Conservation (phyloP, 805 yeast species). For the Saccharomycopsis capsularis region DNA sequence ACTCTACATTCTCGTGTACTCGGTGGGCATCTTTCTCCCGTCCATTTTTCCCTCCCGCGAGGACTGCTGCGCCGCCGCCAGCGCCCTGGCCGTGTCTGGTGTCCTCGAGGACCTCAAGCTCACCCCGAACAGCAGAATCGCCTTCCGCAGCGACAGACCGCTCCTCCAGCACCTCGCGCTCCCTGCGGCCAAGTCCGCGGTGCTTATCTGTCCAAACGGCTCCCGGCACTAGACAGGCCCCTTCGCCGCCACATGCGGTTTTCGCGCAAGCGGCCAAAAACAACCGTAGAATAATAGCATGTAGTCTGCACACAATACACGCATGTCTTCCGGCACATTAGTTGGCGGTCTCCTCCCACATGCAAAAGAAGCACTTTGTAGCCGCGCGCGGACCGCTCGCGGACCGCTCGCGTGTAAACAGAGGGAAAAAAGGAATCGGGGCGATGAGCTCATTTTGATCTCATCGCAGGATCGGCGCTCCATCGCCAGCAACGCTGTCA, state of each 20-base stretch:
- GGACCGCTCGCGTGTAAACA: too few species aligned
- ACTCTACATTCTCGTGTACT: conserved; percentile 10
- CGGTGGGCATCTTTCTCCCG: conserved; percentile 18
- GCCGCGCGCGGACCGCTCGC: too few species aligned
- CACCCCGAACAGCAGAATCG: conserved; percentile 1
- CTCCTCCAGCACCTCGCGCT: conserved; percentile 12
- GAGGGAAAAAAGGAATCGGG: background rate
- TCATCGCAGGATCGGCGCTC: too few species aligned
- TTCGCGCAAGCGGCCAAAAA: too few species aligned
- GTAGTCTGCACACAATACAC: too few species aligned
- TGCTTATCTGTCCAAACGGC: conserved; percentile 1
- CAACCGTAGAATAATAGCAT: too few species aligned
- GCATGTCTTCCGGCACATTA: too few species aligned
- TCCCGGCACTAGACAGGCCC: background rate
- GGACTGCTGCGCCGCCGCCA: background rate
- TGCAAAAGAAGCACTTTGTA: too few species aligned
- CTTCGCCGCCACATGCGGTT: too few species aligned
- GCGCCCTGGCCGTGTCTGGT: background rate
- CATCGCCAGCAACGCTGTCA: too few species aligned
- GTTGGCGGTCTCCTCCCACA: too few species aligned
- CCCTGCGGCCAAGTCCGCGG: conserved; percentile 17
- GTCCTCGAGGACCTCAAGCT: conserved; percentile 4
- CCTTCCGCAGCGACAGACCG: conserved; percentile 12
- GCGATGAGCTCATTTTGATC: background rate
- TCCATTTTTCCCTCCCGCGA: background rate